phyloP scores from a whole-genome alignment of 768 basidiomycete genomes.

The Cystobasidium onofrii region DNA sequence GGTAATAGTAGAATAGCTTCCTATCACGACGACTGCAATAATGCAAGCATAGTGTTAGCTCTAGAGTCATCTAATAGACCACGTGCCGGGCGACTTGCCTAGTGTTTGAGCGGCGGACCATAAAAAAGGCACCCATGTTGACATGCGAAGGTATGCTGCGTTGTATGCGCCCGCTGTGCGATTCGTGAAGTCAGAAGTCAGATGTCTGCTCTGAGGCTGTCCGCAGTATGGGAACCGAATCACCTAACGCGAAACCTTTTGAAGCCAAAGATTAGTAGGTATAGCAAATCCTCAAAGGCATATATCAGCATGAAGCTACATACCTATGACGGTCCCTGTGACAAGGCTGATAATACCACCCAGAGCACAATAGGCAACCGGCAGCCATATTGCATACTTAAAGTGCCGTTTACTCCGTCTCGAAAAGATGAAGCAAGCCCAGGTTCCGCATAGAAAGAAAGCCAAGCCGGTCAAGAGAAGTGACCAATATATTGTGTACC shows the following conservation, averaged over 20 bases:
- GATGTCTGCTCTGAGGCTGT: not conserved
- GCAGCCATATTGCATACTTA: conserved; percentile 21
- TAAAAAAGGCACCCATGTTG: conserved; percentile 34
- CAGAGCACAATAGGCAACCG: not conserved
- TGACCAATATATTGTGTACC: conserved; percentile 32
- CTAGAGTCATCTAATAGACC: too few relatives aligned
- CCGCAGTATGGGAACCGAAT: not conserved
- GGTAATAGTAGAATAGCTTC: conserved; percentile 26
- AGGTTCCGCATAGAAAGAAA: conserved; percentile 26
- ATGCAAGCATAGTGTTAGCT: too few relatives aligned
- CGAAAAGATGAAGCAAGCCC: conserved; percentile 30
- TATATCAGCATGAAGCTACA: not conserved
- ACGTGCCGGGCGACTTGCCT: not conserved
- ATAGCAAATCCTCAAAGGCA: not conserved
- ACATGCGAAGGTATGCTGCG: conserved; percentile 34
- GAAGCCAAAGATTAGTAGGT: not conserved
- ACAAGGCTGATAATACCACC: conserved; percentile 27
- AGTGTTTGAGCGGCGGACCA: conserved; percentile 33
- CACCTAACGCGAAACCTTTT: conserved; percentile 15
- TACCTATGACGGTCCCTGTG: conserved; percentile 26
- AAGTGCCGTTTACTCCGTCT: conserved; percentile 14
- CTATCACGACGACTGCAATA: conserved; percentile 21
- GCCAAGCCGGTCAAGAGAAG: conserved; percentile 28
- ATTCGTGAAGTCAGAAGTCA: not conserved
- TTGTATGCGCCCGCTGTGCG: conserved; percentile 30